A percentile compares a stretch with the other conserved stretches of the same genome.
These are phyloP conservation scores for Takakia lepidozioides DNA, from an alignment of 225 moss, liverwort and hornwort species.

Conservation along the genomic window DNA sequence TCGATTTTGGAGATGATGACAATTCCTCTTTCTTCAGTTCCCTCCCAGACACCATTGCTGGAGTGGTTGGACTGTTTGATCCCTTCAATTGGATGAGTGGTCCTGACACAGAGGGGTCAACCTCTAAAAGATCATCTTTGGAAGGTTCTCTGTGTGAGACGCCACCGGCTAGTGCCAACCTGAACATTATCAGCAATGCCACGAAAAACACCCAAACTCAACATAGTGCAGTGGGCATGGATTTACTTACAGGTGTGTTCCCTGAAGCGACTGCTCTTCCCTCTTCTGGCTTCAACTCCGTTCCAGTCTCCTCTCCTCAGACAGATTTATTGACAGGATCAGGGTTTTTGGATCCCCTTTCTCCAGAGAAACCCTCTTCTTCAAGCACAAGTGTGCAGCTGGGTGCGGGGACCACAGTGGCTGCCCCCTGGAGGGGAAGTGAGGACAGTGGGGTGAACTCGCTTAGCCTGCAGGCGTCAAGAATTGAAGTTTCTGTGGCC, in stretches of 20 bases:
- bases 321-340: constrained; percentile 14
- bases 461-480: no score
- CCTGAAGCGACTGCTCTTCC: constrained; percentile 6
- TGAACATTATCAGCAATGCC: constrained; percentile 4
- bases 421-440: no score
- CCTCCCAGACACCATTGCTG: constrained; percentile 5
- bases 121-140: constrained; percentile 20
- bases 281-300: constrained; percentile 9
- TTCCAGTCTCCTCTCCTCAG: constrained; percentile 9
- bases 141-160: constrained; percentile 13
- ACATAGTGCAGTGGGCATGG: constrained; percentile 15
- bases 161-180: constrained; percentile 6
- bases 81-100: constrained; percentile 43
- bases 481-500: no score
- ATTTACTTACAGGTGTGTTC: constrained; percentile 36
- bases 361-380: constrained; percentile 4
- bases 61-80: constrained; percentile 18
- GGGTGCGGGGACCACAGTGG: no score
- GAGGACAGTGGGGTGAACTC: no score
- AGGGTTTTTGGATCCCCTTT: no score
- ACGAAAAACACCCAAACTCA: constrained; percentile 1
- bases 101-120: constrained; percentile 13
- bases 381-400: not conserved
- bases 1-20: constrained; percentile 45
- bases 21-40: constrained; percentile 5